Evolutionary conservation across 2,329 filamentous ascomycete genomes (phyloP).

Genomic region (Alternaria sp.): DNA sequence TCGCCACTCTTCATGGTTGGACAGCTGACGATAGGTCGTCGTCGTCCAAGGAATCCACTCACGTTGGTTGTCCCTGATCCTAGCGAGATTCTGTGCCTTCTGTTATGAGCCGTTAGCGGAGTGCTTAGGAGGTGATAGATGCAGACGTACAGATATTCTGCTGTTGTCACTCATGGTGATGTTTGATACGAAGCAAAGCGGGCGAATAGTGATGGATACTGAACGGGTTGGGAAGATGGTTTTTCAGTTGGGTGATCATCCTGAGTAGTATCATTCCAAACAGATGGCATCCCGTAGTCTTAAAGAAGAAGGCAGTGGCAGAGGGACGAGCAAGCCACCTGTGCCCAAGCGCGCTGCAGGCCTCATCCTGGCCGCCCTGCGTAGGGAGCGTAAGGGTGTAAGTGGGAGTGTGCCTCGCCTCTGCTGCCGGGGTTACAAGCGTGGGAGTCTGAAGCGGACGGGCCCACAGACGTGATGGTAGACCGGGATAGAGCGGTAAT

Average conservation of each 20-base stretch:
- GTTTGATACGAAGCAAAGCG: conserved; percentile 9
- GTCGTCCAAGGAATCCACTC: conserved; percentile 15
- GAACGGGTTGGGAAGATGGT: conserved; percentile 19
- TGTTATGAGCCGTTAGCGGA: conserved; percentile 21
- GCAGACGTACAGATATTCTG: conserved; percentile 26
- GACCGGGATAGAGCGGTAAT: conserved; percentile 2
- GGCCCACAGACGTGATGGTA: conserved; percentile 19
- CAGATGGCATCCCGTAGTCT: conserved; percentile 31
- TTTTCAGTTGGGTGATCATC: conserved; percentile 24
- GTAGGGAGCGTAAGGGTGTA: conserved; percentile 24
- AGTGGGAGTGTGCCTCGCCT: conserved; percentile 19
- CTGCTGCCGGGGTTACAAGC: conserved; percentile 19
- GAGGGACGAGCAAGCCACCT: conserved; percentile 30
- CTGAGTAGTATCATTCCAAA: conserved; percentile 24
- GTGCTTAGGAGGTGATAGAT: not conserved
- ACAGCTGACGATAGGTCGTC: not conserved
- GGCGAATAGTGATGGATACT: conserved; percentile 12
- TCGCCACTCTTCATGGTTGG: not conserved
- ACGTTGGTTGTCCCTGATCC: conserved; percentile 76
- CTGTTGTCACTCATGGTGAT: conserved; percentile 39
- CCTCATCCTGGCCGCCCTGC: conserved; percentile 24
- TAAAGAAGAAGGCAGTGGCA: conserved; percentile 24
- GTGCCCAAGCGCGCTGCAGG: conserved; percentile 18
- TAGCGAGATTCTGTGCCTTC: conserved; percentile 56
- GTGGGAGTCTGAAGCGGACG: conserved; percentile 27